phyloP scores from a whole-genome alignment of 768 basidiomycete genomes.

The Artomyces pyxidatus region DNA sequence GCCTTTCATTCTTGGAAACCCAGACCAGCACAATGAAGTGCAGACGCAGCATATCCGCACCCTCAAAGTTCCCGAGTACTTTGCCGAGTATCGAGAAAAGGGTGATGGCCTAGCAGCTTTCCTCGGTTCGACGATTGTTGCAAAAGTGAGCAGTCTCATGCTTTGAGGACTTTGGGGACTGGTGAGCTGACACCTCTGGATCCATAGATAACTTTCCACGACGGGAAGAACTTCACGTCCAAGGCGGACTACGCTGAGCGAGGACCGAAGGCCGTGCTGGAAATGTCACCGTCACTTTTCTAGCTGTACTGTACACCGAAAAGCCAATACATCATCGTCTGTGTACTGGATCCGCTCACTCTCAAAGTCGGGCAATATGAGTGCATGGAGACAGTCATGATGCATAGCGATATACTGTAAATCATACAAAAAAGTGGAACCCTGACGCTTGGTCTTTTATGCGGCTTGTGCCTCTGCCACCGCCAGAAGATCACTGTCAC shows the following conservation, averaged over 20 bases:
- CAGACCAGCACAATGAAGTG: conserved; percentile 60
- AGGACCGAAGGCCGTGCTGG: conserved; percentile 70
- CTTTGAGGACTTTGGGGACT: background rate
- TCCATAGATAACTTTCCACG: conserved; percentile 64
- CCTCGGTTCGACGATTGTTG: conserved; percentile 76
- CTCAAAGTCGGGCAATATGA: too few species aligned
- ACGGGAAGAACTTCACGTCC: conserved; percentile 67
- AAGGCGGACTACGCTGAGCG: conserved; percentile 69
- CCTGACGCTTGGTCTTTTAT: conserved; percentile 29
- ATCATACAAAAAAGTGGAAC: conserved; percentile 9
- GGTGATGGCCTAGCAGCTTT: conserved; percentile 79
- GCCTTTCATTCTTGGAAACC: conserved; percentile 49
- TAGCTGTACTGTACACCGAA: conserved; percentile 25
- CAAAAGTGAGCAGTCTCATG: conserved; percentile 51
- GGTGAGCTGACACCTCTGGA: conserved; percentile 1
- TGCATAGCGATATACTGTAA: conserved; percentile 12
- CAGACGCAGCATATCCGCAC: conserved; percentile 61
- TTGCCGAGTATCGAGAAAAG: conserved; percentile 81
- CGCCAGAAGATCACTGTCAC: conserved; percentile 92
- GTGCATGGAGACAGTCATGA: too few species aligned
- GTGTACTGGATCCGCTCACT: too few species aligned
- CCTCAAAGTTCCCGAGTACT: conserved; percentile 78
- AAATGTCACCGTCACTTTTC: conserved; percentile 67
- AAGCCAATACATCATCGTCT: too few species aligned
- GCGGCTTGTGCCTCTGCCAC: conserved; percentile 68